A percentile compares a stretch with the other conserved stretches of the same genome.
phyloP scores from a whole-genome alignment of 257 asterid species.

The Rehmannia glutinosa region DNA sequence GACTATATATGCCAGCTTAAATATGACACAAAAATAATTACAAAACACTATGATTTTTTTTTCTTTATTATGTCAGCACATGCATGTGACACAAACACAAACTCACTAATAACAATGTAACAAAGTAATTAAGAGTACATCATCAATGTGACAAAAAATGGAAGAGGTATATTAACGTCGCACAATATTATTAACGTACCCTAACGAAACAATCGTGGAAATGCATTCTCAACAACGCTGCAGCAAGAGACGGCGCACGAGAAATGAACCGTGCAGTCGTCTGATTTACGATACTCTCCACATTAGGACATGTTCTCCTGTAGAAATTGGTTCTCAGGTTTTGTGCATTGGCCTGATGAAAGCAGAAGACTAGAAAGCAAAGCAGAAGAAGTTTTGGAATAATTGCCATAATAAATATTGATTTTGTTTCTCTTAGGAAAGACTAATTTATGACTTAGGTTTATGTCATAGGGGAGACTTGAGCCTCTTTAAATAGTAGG shows the following conservation, averaged over 20 bases:
- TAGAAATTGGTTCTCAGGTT: constrained; percentile 31
- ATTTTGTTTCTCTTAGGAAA: not conserved
- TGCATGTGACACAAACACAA: no score
- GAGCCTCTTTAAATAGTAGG: constrained; percentile 14
- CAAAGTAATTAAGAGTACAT: no score
- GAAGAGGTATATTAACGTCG: no score
- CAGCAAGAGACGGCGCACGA: constrained; percentile 46
- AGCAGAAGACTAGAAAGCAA: constrained; percentile 16
- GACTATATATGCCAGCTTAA: no score
- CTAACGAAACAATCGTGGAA: constrained; percentile 74
- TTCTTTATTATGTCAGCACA: no score
- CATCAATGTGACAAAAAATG: no score
- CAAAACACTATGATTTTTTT: no score
- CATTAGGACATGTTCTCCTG: constrained; percentile 35
- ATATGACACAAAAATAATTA: no score
- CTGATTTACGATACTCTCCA: constrained; percentile 29
- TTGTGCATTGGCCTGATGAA: constrained; percentile 22
- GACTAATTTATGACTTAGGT: constrained; percentile 5
- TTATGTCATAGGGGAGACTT: not conserved
- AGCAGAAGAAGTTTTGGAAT: constrained; percentile 17
- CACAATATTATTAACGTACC: constrained; percentile 29
- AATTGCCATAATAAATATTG: constrained; percentile 24
- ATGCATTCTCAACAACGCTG: constrained; percentile 57
- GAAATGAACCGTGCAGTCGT: constrained; percentile 28
- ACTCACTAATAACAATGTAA: no score